A percentile compares a stretch with the other conserved stretches of the same genome.
Evolutionary conservation across 2,329 filamentous ascomycete genomes (phyloP).

Genomic region (Xylaria sp.): DNA sequence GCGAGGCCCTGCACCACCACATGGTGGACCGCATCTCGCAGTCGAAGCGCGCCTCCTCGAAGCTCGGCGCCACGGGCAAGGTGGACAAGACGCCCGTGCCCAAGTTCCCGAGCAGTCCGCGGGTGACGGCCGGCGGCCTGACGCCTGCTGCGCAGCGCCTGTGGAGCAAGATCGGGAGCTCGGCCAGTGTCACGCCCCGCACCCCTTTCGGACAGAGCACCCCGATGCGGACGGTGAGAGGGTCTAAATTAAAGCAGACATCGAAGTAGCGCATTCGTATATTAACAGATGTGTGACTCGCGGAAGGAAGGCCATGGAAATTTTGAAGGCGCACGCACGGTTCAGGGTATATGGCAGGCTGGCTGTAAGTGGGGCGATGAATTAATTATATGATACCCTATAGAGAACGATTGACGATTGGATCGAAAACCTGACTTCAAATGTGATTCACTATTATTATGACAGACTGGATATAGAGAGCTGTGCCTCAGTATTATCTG

Average conservation of each 20-base stretch:
- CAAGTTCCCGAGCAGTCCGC: constrained; percentile 74
- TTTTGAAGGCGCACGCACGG: not conserved
- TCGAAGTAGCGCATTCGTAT: constrained; percentile 42
- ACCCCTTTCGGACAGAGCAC: constrained; percentile 57
- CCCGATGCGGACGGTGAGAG: constrained; percentile 51
- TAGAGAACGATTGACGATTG: constrained; percentile 14
- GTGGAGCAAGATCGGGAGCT: constrained; percentile 69
- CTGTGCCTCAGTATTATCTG: not conserved
- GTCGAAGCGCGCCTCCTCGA: constrained; percentile 72
- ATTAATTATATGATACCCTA: constrained; percentile 36
- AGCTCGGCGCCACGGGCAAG: constrained; percentile 69
- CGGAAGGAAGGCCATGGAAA: not conserved
- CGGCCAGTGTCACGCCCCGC: constrained; percentile 49
- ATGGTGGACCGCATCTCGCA: constrained; percentile 86
- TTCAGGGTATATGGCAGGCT: constrained; percentile 5
- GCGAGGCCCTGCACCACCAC: constrained; percentile 84
- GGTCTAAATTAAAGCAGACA: constrained; percentile 52
- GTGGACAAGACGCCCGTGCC: constrained; percentile 72
- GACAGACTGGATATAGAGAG: not conserved
- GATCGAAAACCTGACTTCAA: not conserved
- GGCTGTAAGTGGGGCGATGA: constrained; percentile 3
- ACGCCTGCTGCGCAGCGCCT: constrained; percentile 80
- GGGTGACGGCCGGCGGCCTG: constrained; percentile 63
- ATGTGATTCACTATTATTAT: not conserved
- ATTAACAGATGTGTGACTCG: not conserved